Conservation (phyloP, 345 rosid species). For the Citrus trifoliata region DNA sequence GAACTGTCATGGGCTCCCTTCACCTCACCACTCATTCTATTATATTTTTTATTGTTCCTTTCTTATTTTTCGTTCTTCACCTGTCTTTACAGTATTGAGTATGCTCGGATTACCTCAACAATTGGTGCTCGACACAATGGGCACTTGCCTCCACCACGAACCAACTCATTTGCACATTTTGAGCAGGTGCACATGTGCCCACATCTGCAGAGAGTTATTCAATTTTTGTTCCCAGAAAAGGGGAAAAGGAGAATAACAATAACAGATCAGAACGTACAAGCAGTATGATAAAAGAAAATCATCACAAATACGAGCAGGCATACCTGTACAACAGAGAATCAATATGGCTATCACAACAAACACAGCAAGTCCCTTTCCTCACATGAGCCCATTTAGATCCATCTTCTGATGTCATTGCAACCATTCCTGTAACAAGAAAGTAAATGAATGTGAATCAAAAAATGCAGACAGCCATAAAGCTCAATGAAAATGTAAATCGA, state of each 20-base stretch:
- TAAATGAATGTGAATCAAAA: neutral
- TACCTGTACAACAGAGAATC: constrained; percentile 97
- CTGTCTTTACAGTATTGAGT: constrained; percentile 78
- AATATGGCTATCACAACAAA: constrained; percentile 93
- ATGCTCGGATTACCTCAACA: constrained; percentile 89
- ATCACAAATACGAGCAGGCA: neutral
- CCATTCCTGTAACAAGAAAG: constrained; percentile 41
- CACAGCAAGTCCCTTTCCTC: constrained; percentile 92
- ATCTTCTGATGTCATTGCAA: constrained; percentile 76
- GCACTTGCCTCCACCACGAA: constrained; percentile 90
- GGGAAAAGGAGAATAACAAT: neutral
- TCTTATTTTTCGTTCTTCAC: neutral
- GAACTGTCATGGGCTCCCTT: constrained; percentile 9
- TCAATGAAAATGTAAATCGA: neutral
- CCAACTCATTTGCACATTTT: constrained; percentile 87
- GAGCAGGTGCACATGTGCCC: constrained; percentile 99
- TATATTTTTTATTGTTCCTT: constrained; percentile 8
- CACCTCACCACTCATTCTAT: constrained; percentile 20
- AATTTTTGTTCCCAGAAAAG: neutral
- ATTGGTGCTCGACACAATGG: constrained; percentile 97
- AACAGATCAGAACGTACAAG: neutral
- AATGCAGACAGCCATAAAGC: neutral
- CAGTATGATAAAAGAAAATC: neutral
- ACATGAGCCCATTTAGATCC: constrained; percentile 95
- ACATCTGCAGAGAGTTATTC: constrained; percentile 50